Base-by-base conservation (phyloP, 208 protist genomes). In the Naegleria gruberi region DNA sequence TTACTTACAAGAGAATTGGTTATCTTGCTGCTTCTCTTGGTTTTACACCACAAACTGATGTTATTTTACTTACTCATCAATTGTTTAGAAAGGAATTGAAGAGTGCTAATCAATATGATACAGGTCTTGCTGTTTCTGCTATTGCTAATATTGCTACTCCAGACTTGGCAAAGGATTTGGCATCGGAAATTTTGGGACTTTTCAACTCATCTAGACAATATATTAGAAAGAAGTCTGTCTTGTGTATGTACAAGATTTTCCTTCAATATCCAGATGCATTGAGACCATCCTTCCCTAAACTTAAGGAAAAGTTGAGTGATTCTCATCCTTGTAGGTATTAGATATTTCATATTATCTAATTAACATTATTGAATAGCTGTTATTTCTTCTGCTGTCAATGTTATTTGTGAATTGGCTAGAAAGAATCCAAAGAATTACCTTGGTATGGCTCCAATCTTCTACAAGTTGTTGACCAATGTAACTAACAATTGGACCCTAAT, bases 401-500 rank as follows among this genome's bases (percentile, higher is more conserved):
- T 99, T 30, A 96, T 99, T 90, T 99, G 98, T 92, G 98, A 99
- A 93, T 94, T 99, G 0, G 98, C 98, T 0, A 93, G 97, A 23
- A 98, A 98, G 90, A 99, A 99, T 93, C 98, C 98, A 0, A 95
- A 97, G 43, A 99, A 99, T 93, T 99, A 99, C 90, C 90, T 99
- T 4, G 93, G 97, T n/a, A 95, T 99, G 46, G 98, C 98, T 1
- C 98, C 98, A 5, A 93, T 95, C 30, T 97, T 99, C 83, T 99
- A 98, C 93, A 97, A 98, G 19, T 93, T 99, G 8, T 94, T 99
- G 19, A 97, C 94, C 2, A 95, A 91, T 19, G 93, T 97, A 77
- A 94, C 96, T 83, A 99, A 98, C 94, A 99, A 99, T 94, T 99
- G 98, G 98, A 99, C 98, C 89, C 92, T 99, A 19, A 99, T 99